Evolutionary conservation across 805 yeast genomes (phyloP), one percentile per base, ranked within the genome.

Genomic region (Saturnispora ahearnii): DNA sequence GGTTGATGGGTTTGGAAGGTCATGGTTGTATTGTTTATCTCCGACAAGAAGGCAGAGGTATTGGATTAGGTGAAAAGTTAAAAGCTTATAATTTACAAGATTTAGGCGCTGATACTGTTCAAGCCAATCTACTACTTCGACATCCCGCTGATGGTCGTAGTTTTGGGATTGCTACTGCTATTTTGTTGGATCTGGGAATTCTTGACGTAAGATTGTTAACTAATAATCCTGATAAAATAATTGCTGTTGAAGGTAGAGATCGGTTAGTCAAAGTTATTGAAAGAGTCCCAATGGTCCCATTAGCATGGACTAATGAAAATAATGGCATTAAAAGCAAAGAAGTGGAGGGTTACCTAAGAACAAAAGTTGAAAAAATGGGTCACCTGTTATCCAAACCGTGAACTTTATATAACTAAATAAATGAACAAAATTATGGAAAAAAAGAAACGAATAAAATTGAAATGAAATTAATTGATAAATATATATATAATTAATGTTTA

Each of bases 141-240:
- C 99, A 93, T 61, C 99, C 99, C 5, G 98, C 97, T 0, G 99
- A 93, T 66, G 96, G 87, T n/a, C 80, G 99, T 59, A 84, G 90
- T 42, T 93, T 91, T 64, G 82, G 93, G 1, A 71, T 93, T 53
- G 99, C 98, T 6, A 93, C 97, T 9, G 93, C 98, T 2, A 93
- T 93, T 36, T 71, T 93, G 48, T 62, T 83, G 43, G 99, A 93
- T 66, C 72, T 93, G 56, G 93, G 89, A 10, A 75, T 87, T 53
- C 64, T 67, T 22, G 76, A 84, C 48, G 82, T 93, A 54, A 79
- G 84, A 57, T 72, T 93, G 38, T 71, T 93, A 62, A 93, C 99
- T 1, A 93, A 93, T 62, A 93, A 93, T 62, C 99, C 99, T 2
- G 98, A 93, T 63, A 93, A 93, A 67, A 87, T 93, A 40, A 78